These are phyloP conservation scores for Hygrophoropsis aurantiaca DNA, from an alignment of 768 basidiomycete genomes.

Conservation along the genomic window DNA sequence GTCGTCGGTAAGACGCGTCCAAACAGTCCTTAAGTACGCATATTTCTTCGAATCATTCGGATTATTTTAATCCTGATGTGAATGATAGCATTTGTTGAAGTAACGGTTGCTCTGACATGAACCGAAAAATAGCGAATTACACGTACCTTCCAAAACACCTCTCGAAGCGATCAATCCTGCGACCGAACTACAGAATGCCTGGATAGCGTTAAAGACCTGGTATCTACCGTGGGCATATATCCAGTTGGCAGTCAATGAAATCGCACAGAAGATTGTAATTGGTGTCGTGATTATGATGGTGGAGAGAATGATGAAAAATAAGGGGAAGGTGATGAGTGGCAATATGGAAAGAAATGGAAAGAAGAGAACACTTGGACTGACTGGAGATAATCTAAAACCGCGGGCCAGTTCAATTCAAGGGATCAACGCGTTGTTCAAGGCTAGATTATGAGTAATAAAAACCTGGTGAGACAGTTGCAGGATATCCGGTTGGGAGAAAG, in stretches of 20 bases:
- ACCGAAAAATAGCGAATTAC: too few species aligned
- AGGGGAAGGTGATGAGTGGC: too few species aligned
- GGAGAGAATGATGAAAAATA: too few species aligned
- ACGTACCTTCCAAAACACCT: conserved; percentile 63
- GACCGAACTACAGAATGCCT: conserved; percentile 70
- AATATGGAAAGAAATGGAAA: too few species aligned
- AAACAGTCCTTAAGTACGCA: too few species aligned
- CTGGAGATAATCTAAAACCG: conserved; percentile 51
- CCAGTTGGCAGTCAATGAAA: conserved; percentile 6
- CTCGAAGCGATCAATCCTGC: conserved; percentile 63
- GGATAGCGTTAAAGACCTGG: conserved; percentile 63
- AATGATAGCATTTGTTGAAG: too few species aligned
- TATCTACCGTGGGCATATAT: conserved; percentile 42
- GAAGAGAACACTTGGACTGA: conserved; percentile 26
- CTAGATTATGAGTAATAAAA: background rate
- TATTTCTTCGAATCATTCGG: too few species aligned
- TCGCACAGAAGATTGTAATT: too few species aligned
- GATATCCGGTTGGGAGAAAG: conserved; percentile 66
- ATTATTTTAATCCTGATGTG: too few species aligned
- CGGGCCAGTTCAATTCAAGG: background rate
- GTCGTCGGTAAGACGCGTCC: too few species aligned
- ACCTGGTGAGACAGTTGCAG: conserved; percentile 62
- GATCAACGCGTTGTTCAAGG: background rate
- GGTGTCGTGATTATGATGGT: too few species aligned
- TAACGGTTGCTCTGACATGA: too few species aligned